Evolutionary conservation across 306 rosid species (phyloP), one percentile per base, ranked within the genome.

Genomic region (Macrotyloma uniflorum): DNA sequence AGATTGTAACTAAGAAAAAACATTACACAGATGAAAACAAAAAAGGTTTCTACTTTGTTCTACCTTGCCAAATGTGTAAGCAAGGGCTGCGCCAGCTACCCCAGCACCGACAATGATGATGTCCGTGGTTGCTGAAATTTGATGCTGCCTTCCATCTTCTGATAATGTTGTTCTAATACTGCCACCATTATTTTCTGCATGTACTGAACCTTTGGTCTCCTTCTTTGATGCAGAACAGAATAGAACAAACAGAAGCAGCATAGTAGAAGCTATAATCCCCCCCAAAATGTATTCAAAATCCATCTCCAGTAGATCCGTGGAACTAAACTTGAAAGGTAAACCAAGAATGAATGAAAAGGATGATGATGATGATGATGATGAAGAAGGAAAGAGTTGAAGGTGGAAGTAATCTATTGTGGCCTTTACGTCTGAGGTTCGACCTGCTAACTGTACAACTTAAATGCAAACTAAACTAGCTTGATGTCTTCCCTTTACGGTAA

Each of bases 81-180:
- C 96, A 63, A 94, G 97, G 79, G 98, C 98, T 5, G 97, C 89
- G 38, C 98, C 98, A 36, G 97, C 96, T 73, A 94, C 98, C 1
- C 97, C 98, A 20, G 98, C 98, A 43, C 98, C 97, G 5, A 94
- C 97, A 64, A 91, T 81, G 82, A 94, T 79, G 47, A 94, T 83
- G 36, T 91, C 96, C 0, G 83, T 30, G 0, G 49, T 20, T 22
- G 45, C 81, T 0, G 12, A 70, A 28, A 77, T 65, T 15, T 72
- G 64, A 30, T 28, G 46, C 6, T 20, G 75, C 45, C 23, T 61
- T 38, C 80, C 82, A 80, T 80, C 82, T 74, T 74, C 28, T 53
- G 28, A 59, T 63, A 76, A 57, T 8, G 36, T 22, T 69, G 54
- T 55, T 2, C 24, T 64, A 55, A 47, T 74, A 42, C 38, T 73